Conservation (phyloP, 2,329 filamentous ascomycete species). For the Helminthosporium solani region DNA sequence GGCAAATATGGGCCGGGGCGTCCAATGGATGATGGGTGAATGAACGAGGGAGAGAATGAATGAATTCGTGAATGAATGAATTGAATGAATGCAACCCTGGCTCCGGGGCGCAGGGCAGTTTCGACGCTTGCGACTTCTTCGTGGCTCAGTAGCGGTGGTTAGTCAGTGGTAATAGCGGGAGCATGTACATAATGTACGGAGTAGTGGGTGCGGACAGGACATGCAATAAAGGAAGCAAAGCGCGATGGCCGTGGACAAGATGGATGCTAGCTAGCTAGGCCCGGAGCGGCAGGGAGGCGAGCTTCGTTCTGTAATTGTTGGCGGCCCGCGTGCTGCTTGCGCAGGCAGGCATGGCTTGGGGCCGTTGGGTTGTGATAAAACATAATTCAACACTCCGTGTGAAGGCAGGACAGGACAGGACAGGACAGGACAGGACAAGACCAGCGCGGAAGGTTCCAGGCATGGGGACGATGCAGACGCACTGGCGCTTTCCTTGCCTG, state of each 20-base stretch:
- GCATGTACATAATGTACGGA: not conserved
- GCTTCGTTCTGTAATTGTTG: constrained; percentile 17
- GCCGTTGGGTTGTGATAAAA: constrained; percentile 44
- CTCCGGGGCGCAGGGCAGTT: constrained; percentile 19
- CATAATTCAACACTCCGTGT: constrained; percentile 41
- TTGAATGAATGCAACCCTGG: constrained; percentile 31
- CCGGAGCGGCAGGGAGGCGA: constrained; percentile 2
- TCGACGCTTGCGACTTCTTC: constrained; percentile 16
- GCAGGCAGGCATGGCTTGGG: constrained; percentile 41
- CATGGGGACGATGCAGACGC: constrained; percentile 15
- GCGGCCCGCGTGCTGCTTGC: constrained; percentile 31
- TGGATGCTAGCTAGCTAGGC: constrained; percentile 6
- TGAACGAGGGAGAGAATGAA: no score
- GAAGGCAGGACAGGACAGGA: constrained; percentile 12
- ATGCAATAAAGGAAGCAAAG: constrained; percentile 18
- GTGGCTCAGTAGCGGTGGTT: not conserved
- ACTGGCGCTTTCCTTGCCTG: not conserved
- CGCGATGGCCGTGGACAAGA: constrained; percentile 9
- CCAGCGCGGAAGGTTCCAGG: constrained; percentile 41
- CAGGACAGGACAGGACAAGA: constrained; percentile 1
- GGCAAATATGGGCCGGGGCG: constrained; percentile 26
- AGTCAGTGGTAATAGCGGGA: not conserved
- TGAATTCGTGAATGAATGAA: no score
- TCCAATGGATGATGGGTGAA: no score
- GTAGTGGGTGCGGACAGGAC: not conserved